Evolutionary conservation across 164 flowering plant species (phyloP).

Genomic region (Piper betle): DNA sequence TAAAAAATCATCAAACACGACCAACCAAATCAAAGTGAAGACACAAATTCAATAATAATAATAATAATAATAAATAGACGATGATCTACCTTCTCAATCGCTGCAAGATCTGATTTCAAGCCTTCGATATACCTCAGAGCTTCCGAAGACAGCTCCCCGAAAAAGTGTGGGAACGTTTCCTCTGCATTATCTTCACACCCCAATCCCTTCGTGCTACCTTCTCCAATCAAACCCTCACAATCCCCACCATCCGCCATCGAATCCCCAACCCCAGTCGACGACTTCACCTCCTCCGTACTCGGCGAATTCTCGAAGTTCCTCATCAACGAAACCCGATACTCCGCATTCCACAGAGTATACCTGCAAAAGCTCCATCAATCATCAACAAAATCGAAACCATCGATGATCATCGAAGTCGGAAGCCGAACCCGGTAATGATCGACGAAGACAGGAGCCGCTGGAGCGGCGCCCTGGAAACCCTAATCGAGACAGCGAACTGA

Average conservation of each 20-base stretch:
- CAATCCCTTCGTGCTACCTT: conserved; percentile 5
- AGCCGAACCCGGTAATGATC: conserved; percentile 64
- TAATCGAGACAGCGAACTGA: conserved; percentile 55
- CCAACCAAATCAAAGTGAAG: background rate
- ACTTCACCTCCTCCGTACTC: conserved; percentile 4
- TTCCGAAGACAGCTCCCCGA: conserved; percentile 46
- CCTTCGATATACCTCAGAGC: conserved; percentile 47
- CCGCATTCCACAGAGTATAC: conserved; percentile 92
- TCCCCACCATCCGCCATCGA: conserved; percentile 14
- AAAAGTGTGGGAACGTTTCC: conserved; percentile 17
- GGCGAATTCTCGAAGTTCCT: conserved; percentile 51
- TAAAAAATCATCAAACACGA: background rate
- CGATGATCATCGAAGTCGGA: background rate
- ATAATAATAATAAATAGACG: background rate
- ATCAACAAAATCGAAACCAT: background rate
- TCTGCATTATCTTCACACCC: conserved; percentile 15
- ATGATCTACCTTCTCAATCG: conserved; percentile 35
- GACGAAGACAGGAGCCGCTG: conserved; percentile 59
- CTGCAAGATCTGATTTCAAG: conserved; percentile 44
- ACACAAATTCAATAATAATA: background rate
- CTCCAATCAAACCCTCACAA: conserved; percentile 15
- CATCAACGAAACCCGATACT: conserved; percentile 64
- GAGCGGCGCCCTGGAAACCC: conserved; percentile 48
- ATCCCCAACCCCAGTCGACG: conserved; percentile 2
- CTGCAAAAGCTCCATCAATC: conserved; percentile 16